Evolutionary conservation across 768 basidiomycete species (phyloP), one percentile per base, ranked within the genome.

Genomic region (Lactarius hatsudake): DNA sequence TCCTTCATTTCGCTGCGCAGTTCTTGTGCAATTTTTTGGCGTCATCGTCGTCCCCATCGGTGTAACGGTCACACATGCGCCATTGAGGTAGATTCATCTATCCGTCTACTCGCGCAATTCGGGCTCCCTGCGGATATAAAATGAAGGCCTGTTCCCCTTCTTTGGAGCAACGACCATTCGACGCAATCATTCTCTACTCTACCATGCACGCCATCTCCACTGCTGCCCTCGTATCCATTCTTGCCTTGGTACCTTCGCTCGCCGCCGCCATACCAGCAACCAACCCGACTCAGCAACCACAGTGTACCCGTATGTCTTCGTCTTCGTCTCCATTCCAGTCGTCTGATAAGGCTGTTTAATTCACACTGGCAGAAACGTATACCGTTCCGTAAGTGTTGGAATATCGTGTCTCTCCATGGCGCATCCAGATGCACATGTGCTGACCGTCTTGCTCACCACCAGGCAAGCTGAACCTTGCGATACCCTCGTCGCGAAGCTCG

Each of bases 161-260:
- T 30, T 15, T 8, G 6, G 15, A n/a, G 5, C 26, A 20, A n/a
- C 18, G 32, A 15, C 54, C 6, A 15, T 15, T 15, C 6, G 28
- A 40, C 34, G 0, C 20, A 61, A 7, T 1, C 0, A n/a, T 30
- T 4, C 30, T 57, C 40, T 15, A 15, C 48, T 6, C 13, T 20
- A 59, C 8, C 51, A 67, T 67, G 66, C 28, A 57, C 36, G 36
- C 26, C 40, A 18, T 59, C 45, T 53, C 48, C 36, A 34, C 61
- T 53, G n/a, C 45, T 51, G 32, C 26, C 20, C 15, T 54, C 17
- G n/a, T 65, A 43, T 55, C 63, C 28, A 51, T 43, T 30, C 58
- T 68, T n/a, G 40, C 59, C 30, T 48, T 67, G 36, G 18, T 18
- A 18, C 36, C 64, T 15, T 18, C 45, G 0, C 28, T 66, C 42